Percentiles rank a stretch among this genome's conserved stretches.
phyloP scores from a whole-genome alignment of 2,329 filamentous ascomycete species.

The Ophioceras dolichostomum region DNA sequence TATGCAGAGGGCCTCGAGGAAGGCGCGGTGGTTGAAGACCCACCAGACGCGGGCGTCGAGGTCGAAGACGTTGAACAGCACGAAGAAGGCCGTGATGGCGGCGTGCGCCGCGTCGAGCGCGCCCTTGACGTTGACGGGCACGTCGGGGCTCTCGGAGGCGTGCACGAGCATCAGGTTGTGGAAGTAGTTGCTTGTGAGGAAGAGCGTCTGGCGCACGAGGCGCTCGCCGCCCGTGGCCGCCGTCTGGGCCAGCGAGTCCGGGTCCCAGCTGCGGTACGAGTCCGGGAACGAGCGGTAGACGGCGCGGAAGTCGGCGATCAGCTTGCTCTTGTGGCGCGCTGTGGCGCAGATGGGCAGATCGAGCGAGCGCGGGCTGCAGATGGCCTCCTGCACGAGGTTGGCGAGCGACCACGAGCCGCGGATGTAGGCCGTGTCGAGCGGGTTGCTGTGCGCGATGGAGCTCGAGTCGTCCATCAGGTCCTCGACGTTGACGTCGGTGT shows the following conservation, averaged over 20 bases:
- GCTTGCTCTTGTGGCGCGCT: slow-evolving; percentile 53
- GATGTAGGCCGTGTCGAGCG: slow-evolving; percentile 59
- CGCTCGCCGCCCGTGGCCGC: slow-evolving; percentile 43
- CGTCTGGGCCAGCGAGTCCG: slow-evolving; percentile 43
- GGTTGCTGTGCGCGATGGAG: slow-evolving; percentile 44
- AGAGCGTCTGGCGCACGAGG: slow-evolving; percentile 61
- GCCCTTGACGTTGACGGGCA: slow-evolving; percentile 53
- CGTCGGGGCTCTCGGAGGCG: slow-evolving; percentile 52
- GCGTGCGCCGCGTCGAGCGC: slow-evolving; percentile 67
- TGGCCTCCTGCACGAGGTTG: slow-evolving; percentile 64
- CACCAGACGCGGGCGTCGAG: slow-evolving; percentile 70
- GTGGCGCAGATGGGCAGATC: slow-evolving; percentile 60
- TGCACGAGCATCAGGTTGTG: slow-evolving; percentile 74
- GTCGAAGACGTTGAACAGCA: slow-evolving; percentile 57
- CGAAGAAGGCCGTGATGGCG: slow-evolving; percentile 62
- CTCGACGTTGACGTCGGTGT: slow-evolving; percentile 68
- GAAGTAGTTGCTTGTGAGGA: slow-evolving; percentile 71
- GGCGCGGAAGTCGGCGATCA: slow-evolving; percentile 57
- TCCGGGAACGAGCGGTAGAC: slow-evolving; percentile 64
- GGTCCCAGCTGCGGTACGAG: slow-evolving; percentile 56
- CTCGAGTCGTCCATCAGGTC: slow-evolving; percentile 54
- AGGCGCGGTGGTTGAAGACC: slow-evolving; percentile 73
- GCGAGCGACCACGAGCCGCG: slow-evolving; percentile 68
- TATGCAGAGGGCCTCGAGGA: slow-evolving; percentile 63
- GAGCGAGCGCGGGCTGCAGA: slow-evolving; percentile 63